Base-by-base conservation (phyloP, 495 filamentous ascomycete species). In the Penicillium alfredii region DNA sequence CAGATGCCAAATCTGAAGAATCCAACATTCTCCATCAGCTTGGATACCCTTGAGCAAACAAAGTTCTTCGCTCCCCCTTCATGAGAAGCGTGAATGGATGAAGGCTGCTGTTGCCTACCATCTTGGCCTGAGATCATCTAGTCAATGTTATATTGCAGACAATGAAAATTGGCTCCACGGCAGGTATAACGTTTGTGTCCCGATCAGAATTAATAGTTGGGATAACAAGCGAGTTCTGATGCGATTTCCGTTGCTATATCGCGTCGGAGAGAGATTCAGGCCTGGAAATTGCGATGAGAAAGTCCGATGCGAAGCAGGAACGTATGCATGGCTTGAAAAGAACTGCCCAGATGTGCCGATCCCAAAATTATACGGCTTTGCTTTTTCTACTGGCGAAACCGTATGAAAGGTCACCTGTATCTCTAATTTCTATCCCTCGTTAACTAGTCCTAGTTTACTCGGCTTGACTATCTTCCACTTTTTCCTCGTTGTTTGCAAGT, bases 111-210 rank as follows among this genome's bases (percentile, higher is more conserved):
- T 53, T 23, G 35, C 50, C 19, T 30, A 45, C 30, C 49, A 55
- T 45, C 35, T 55, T 4, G 18, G 3, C 39, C 25, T 11, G 5
- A 15, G 10, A 11, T 31, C 23, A n/a, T 28, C 32, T 4, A 19
- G 17, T 8, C 14, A 12, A 1, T 53, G 61, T 34, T 41, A 35
- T 7, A 20, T 60, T n/a, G 41, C 40, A 24, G 43, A 52, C 10
- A 30, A 45, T 17, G 33, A 44, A 8, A 40, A 62, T n/a, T 70
- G 64, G 62, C 33, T 62, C 8, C 47, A 36, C 36, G 64, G 63
- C 3, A 65, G 61, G 40, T 70, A 57, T 48, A 68, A 68, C 45
- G 51, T 67, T n/a, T 69, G 61, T 49, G 56, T 67, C 31, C 58
- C 58, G 30, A 40, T 60, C 18, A 31, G 42, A 22, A 35, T 64